Conservation (phyloP, 1,139 yeast genomes). For the Nakaseomyces uthaithaninus region DNA sequence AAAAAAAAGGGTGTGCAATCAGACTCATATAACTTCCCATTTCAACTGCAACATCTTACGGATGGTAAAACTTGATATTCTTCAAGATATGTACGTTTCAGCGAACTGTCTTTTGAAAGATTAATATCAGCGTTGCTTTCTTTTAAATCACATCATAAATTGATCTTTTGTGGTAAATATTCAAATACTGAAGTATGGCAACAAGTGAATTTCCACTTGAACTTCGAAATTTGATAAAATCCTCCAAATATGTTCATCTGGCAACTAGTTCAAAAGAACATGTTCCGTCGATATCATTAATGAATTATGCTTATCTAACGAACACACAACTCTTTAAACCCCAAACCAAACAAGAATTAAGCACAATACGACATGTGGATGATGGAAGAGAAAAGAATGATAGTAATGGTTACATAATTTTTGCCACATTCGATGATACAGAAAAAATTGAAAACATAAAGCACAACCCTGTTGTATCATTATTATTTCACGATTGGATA, state of each 20-base stretch:
- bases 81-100: too few species aligned
- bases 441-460: slow-evolving; percentile 60
- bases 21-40: too few species aligned
- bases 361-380: neutral
- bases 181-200: slow-evolving; percentile 3
- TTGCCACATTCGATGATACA: slow-evolving; percentile 63
- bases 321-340: slow-evolving; percentile 29
- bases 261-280: slow-evolving; percentile 62
- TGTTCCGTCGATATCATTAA: slow-evolving; percentile 74
- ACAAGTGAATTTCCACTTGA: slow-evolving; percentile 44
- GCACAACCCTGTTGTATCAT: slow-evolving; percentile 67
- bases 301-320: slow-evolving; percentile 71
- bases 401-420: slow-evolving; percentile 43
- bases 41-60: too few species aligned
- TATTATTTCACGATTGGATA: slow-evolving; percentile 85
- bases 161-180: neutral
- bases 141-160: too few species aligned
- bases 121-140: too few species aligned
- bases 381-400: slow-evolving; percentile 12
- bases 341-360: neutral
- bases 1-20: too few species aligned
- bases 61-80: too few species aligned
- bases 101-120: too few species aligned
- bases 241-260: slow-evolving; percentile 66
- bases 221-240: slow-evolving; percentile 46